Evolutionary conservation across 1,284 basidiomycete species (phyloP), one percentile per base, ranked within the genome.

Genomic region (Papiliotrema nemorosa): DNA sequence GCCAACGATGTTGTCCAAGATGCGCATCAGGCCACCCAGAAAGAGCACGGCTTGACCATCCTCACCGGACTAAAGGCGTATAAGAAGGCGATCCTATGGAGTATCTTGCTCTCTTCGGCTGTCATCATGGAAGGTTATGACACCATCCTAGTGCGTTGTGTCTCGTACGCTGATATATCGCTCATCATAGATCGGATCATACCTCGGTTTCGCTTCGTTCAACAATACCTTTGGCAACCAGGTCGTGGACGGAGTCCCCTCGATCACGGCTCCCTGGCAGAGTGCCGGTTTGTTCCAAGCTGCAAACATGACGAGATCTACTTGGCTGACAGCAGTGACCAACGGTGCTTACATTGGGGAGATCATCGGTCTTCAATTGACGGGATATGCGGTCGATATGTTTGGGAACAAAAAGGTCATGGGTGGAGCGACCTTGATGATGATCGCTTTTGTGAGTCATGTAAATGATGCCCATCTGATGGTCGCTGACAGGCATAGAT

Each of bases 111-210:
- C 14, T 67, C 70, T 9, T 73, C 72, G 29, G 29, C 29, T 7
- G 29, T 31, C 53, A 66, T 75, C 49, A 79, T 79, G 78, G 78
- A 78, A 50, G 78, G 70, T n/a, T 72, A 69, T 58, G 71, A 75
- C 39, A 60, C 73, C 16, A 66, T 61, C 37, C 60, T 75, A 5
- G 29, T 31, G 29, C 7, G 29, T 31, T 7, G 29, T 31, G 9
- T n/a, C n/a, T n/a, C n/a, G n/a, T n/a, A n/a, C n/a, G n/a, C n/a
- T n/a, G n/a, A n/a, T n/a, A n/a, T n/a, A n/a, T n/a, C n/a, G n/a
- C n/a, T n/a, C n/a, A n/a, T n/a, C 16, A 18, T 21, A 52, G 49
- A 55, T 52, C 26, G 54, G 54, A 3, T 52, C 50, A 10, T 55
- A 52, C 33, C 42, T 52, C 42, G 53, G 45, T 3, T 51, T 48